Evolutionary conservation across 2,329 filamentous ascomycete genomes (phyloP), one percentile per base, ranked within the genome.

Genomic region (Samsoniella hepiali): DNA sequence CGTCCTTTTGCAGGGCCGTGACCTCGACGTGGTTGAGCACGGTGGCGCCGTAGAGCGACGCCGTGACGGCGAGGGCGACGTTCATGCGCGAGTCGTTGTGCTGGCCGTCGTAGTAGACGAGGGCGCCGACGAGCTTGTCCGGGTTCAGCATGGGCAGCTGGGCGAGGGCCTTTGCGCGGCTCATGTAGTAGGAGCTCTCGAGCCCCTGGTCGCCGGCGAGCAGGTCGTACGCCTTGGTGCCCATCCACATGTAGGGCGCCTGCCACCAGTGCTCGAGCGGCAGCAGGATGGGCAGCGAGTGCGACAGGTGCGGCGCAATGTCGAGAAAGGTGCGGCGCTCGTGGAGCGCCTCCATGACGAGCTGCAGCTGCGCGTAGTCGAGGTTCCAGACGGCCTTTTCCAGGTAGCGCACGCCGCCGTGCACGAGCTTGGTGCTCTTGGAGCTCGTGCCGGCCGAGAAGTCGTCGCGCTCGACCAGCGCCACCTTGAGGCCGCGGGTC

Each of bases 41-140:
- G 15, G 90, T 94, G 54, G 88, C 88, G 63, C 91, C 91, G 72
- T 93, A 93, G 42, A 93, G 81, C 9, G 89, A 87, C 61, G 91
- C 90, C 8, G 91, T 94, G 81, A 92, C 87, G 29, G 89, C 91
- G 56, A 95, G 82, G 10, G 90, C 91, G 53, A 93, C 88, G 74
- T 94, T 94, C 90, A 94, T 95, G 66, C 91, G 87, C 32, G 91
- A 92, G 73, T 95, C 91, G 72, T 95, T 94, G 79, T 94, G 91
- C 63, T 91, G 90, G 66, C 91, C 91, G 77, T 95, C 89, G 73
- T 94, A 94, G 82, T 95, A 95, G 44, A 94, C 90, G 70, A 94
- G 79, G 40, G 91, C 91, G 68, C 91, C 91, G 60, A 92, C 84
- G 17, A 94, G 79, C 66, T 86, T 86, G 60, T 90, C 86, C 71